These are phyloP conservation scores for Ophiostoma himal-ulmi DNA, from an alignment of 2,329 filamentous ascomycete species.

Conservation along the genomic window DNA sequence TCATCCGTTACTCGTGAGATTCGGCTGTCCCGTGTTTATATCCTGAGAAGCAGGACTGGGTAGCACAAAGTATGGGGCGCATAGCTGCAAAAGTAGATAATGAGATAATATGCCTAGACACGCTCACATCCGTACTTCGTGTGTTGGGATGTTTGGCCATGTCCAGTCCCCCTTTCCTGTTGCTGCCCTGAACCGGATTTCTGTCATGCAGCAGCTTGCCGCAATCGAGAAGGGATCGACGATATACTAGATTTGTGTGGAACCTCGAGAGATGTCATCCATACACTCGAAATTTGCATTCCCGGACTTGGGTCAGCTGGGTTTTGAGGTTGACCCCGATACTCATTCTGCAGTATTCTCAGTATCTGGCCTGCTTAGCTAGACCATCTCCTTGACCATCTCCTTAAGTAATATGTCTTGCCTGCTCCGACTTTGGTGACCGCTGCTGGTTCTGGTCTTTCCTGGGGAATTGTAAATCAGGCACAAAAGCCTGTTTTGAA, in stretches of 20 bases:
- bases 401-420: background rate
- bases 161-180: background rate
- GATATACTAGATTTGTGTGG: background rate
- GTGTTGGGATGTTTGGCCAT: background rate
- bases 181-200: constrained; percentile 9
- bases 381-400: background rate
- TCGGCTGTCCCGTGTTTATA: background rate
- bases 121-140: background rate
- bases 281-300: background rate
- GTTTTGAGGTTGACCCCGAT: background rate
- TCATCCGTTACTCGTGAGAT: background rate
- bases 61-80: background rate
- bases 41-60: background rate
- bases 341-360: background rate
- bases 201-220: constrained; percentile 4
- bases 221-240: constrained; percentile 5
- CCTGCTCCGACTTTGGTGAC: background rate
- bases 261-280: background rate
- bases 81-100: background rate
- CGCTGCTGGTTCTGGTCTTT: constrained; percentile 2
- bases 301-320: background rate
- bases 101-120: background rate
- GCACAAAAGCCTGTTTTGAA: constrained; percentile 15
- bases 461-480: constrained; percentile 2
- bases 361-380: background rate